Percentiles rank a stretch among this genome's conserved stretches.
Conservation (phyloP, 371 early-diverging fungal species). For the Parasitella parasitica region DNA sequence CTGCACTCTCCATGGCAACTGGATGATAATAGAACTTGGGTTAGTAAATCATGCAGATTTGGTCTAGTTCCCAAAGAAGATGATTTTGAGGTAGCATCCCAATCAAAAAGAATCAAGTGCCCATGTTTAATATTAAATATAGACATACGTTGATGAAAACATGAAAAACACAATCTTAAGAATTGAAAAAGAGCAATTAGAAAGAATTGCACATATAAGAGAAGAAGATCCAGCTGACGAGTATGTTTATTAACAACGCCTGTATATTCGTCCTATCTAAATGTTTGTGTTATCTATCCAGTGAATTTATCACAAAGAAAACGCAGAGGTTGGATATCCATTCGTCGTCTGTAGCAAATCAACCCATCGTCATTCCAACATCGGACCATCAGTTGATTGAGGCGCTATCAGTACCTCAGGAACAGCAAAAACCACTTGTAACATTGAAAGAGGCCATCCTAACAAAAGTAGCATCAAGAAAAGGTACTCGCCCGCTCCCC, state of each 20-base stretch:
- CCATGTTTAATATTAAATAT: background rate
- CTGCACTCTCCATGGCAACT: conserved; percentile 4
- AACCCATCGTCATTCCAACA: background rate
- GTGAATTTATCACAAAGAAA: background rate
- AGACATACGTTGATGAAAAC: conserved; percentile 1
- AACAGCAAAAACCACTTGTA: background rate
- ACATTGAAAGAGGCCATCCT: background rate
- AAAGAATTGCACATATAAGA: background rate
- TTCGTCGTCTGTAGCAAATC: background rate
- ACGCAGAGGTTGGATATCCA: background rate
- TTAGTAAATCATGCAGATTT: background rate
- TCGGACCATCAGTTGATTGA: background rate
- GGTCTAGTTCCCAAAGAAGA: background rate
- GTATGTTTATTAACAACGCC: no score
- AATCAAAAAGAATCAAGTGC: no score
- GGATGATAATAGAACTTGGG: background rate
- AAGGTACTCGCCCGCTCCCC: no score
- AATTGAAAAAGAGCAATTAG: conserved; percentile 5
- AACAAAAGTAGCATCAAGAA: background rate
- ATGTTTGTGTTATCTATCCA: background rate
- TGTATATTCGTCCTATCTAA: no score
- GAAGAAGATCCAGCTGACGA: conserved; percentile 4
- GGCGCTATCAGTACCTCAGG: background rate
- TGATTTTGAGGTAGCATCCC: background rate
- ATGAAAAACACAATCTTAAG: background rate